phyloP scores from a whole-genome alignment of 305 asterid species.

The Rubia peregrina region DNA sequence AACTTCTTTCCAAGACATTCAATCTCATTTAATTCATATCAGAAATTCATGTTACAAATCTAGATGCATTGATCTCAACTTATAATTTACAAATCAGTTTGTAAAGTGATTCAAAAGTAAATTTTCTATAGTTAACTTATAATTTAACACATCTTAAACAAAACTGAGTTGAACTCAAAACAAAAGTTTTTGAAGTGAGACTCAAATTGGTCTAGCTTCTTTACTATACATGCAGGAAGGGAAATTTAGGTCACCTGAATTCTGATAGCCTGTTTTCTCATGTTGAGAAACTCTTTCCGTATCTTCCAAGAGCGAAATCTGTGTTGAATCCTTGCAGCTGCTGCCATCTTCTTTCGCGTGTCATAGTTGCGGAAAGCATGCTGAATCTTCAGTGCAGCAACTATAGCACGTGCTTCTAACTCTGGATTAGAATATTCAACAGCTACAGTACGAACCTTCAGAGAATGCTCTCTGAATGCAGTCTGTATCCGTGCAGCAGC shows the following conservation, averaged over 20 bases:
- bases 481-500: slow-evolving; percentile 96
- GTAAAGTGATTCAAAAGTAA: too few relatives aligned
- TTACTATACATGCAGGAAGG: not conserved
- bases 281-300: slow-evolving; percentile 66
- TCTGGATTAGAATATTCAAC: slow-evolving; percentile 65
- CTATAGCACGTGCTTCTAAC: slow-evolving; percentile 69
- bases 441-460: slow-evolving; percentile 39
- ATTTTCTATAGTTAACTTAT: too few relatives aligned
- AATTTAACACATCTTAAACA: not conserved
- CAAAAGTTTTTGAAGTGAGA: not conserved
- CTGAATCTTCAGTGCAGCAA: slow-evolving; percentile 97
- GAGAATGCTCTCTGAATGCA: slow-evolving; percentile 83
- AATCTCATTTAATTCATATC: not conserved
- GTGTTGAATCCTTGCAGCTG: slow-evolving; percentile 87
- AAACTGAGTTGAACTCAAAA: not conserved
- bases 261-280: slow-evolving; percentile 75
- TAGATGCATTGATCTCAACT: not conserved
- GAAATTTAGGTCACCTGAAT: slow-evolving; percentile 55
- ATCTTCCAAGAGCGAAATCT: slow-evolving; percentile 89
- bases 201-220: not conserved
- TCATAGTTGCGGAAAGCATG: slow-evolving; percentile 83
- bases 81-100: not conserved
- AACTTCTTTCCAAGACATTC: not conserved
- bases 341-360: slow-evolving; percentile 55
- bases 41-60: not conserved